Evolutionary conservation across 805 yeast genomes (phyloP), one percentile per base, ranked within the genome.

Genomic region (Teunomyces funiuensis): DNA sequence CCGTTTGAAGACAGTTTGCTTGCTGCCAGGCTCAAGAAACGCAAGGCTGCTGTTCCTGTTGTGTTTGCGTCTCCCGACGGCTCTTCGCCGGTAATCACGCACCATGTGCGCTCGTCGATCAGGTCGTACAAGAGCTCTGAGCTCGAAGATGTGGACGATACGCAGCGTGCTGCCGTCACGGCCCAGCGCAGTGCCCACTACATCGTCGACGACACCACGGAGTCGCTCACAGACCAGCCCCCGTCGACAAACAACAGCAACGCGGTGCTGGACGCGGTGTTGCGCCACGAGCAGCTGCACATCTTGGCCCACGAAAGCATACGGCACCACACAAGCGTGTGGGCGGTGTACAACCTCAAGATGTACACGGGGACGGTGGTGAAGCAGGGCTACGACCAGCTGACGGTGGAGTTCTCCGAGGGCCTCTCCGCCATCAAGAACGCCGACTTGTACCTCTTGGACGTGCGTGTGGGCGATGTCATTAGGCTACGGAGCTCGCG

Each of bases 401-500:
- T 60, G 50, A 55, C 60, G 5, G 71, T 74, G 3, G 61, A 61
- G 40, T 73, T 72, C 48, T 61, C 56, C n/a, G 78, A 71, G 37
- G 68, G 70, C 0, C 39, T 49, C 2, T 66, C 51, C 28, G 50
- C 54, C 1, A 61, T 71, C 50, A 70, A 60, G 16, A 65, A 63
- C 37, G 33, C 53, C 33, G 78, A 62, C 52, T 58, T 71, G 28
- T 66, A 55, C 46, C 67, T 77, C 3, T 58, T 83, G 16, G 85
- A 79, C 53, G 58, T 83, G 2, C 57, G 78, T 29, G 59, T 82
- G 13, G 88, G 86, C 2, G 88, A 83, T 47, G 52, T 43, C 0
- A 69, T 83, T 1, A 60, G 61, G 11, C 47, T 72, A 22, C 58
- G 62, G 10, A 60, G 64, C 16, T 50, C 57, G 2, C 53, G 57